phyloP scores from a whole-genome alignment of 306 rosid genomes.

The Rosa chinensis region DNA sequence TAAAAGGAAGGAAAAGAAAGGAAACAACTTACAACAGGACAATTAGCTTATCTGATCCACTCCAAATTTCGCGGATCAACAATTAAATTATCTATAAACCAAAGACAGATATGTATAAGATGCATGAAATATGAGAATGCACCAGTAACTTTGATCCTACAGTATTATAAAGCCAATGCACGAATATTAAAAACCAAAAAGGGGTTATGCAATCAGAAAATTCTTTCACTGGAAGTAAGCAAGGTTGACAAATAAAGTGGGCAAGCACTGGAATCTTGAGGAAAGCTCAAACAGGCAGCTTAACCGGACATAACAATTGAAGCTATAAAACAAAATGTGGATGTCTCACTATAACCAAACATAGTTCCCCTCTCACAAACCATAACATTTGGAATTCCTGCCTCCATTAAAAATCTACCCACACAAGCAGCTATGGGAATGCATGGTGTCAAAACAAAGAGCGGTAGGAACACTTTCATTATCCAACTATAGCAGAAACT shows the following conservation, averaged over 20 bases:
- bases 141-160: background rate
- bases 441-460: constrained; percentile 80
- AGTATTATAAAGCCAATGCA: background rate
- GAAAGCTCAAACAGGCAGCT: constrained; percentile 12
- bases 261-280: constrained; percentile 16
- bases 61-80: too few species aligned
- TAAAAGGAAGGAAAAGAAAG: too few species aligned
- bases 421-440: constrained; percentile 69
- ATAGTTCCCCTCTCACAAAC: constrained; percentile 94
- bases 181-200: background rate
- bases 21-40: too few species aligned
- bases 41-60: too few species aligned
- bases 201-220: background rate
- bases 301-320: constrained; percentile 11
- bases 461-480: constrained; percentile 90
- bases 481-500: constrained; percentile 57
- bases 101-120: too few species aligned
- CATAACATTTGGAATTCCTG: constrained; percentile 92
- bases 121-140: too few species aligned
- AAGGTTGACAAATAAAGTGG: background rate
- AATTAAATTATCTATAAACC: too few species aligned
- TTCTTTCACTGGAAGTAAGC: background rate
- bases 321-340: constrained; percentile 17
- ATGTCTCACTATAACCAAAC: constrained; percentile 94
- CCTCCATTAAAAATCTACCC: constrained; percentile 88